A percentile compares a stretch with the other conserved stretches of the same genome.
These are phyloP conservation scores for Penicillium italicum DNA, from an alignment of 2,329 filamentous ascomycete genomes.

Conservation along the genomic window DNA sequence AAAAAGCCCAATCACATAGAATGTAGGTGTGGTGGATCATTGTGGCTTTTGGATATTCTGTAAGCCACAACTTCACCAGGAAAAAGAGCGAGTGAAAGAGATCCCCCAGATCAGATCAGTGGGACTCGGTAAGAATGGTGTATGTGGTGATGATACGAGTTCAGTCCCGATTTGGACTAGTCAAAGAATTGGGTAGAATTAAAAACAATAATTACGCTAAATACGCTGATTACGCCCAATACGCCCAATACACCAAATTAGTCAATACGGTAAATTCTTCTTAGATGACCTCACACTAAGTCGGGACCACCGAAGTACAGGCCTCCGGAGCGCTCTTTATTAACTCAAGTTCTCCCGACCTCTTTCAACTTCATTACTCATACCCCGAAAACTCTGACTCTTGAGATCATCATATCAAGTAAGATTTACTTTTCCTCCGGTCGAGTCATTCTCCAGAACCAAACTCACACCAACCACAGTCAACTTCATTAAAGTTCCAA, in stretches of 20 bases:
- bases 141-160: not conserved
- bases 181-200: not conserved
- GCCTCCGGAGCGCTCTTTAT: slow-evolving; percentile 4
- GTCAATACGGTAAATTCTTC: slow-evolving; percentile 3
- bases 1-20: slow-evolving; percentile 8
- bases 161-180: slow-evolving; percentile 11
- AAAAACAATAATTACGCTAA: not conserved
- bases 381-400: slow-evolving; percentile 3
- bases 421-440: slow-evolving; percentile 12
- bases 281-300: slow-evolving; percentile 1
- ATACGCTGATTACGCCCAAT: not conserved
- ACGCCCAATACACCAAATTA: not conserved
- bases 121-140: slow-evolving; percentile 8
- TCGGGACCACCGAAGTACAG: slow-evolving; percentile 11
- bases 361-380: slow-evolving; percentile 14
- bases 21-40: not conserved
- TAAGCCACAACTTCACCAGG: slow-evolving; percentile 12
- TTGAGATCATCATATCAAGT: slow-evolving; percentile 7
- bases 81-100: slow-evolving; percentile 1
- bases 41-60: slow-evolving; percentile 7
- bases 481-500: slow-evolving; percentile 16
- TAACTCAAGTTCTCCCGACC: slow-evolving; percentile 9
- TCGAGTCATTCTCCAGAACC: slow-evolving; percentile 22
- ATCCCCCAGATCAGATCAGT: slow-evolving; percentile 19
- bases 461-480: slow-evolving; percentile 10